Evolutionary conservation across 805 yeast species (phyloP).

Genomic region (Zygotorulaspora chibaensis): DNA sequence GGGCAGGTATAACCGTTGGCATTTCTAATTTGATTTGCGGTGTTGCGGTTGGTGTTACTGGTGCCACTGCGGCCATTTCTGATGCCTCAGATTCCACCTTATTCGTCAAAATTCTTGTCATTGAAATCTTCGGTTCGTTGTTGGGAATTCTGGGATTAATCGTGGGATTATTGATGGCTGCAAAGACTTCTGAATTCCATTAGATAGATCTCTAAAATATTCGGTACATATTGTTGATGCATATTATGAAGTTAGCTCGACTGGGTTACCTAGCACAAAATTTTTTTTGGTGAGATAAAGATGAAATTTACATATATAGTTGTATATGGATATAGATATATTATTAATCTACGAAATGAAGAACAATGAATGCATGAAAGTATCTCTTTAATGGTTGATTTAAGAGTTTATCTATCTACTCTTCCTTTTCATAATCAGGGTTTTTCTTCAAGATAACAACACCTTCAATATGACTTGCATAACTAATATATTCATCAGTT

Average conservation of each 20-base stretch:
- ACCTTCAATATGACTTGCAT: conserved; percentile 83
- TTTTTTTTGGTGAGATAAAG: not conserved
- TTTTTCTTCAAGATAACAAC: conserved; percentile 88
- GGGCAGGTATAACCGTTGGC: conserved; percentile 99
- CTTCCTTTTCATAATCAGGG: conserved; percentile 73
- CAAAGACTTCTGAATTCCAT: conserved; percentile 84
- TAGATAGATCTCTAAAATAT: conserved; percentile 27
- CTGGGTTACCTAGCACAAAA: not conserved
- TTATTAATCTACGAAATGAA: not conserved
- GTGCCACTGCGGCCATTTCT: conserved; percentile 96
- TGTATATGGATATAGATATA: conserved; percentile 1
- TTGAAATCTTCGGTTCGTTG: conserved; percentile 96
- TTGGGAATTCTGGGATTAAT: conserved; percentile 93
- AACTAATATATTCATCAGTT: conserved; percentile 76
- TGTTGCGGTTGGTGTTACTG: conserved; percentile 94
- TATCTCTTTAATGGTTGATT: not conserved
- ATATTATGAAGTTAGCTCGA: not conserved
- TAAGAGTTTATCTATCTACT: conserved; percentile 21
- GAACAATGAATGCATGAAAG: not conserved
- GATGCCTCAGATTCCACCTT: conserved; percentile 96
- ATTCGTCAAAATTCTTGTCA: conserved; percentile 92
- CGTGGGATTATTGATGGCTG: conserved; percentile 96
- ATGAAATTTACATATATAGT: conserved; percentile 1
- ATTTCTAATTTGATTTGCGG: conserved; percentile 92
- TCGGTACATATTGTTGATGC: not conserved